phyloP scores from a whole-genome alignment of 768 basidiomycete genomes.

The Rhodocollybia butyracea region DNA sequence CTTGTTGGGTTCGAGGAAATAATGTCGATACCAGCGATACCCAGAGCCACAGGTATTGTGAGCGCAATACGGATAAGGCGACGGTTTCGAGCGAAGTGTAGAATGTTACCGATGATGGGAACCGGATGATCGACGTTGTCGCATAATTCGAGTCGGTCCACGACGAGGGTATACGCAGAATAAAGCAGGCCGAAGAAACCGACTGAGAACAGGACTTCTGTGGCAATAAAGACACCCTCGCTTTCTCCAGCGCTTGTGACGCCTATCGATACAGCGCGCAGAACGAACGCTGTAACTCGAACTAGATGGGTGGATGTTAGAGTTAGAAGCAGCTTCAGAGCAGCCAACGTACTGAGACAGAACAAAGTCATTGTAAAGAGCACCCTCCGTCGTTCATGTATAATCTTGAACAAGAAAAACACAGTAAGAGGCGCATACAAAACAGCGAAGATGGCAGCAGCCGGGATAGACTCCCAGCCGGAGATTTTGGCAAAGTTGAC shows the following conservation, averaged over 20 bases:
- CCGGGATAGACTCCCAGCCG: conserved; percentile 18
- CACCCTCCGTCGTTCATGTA: conserved; percentile 19
- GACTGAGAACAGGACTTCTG: conserved; percentile 34
- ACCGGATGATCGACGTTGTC: conserved; percentile 1
- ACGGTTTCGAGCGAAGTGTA: conserved; percentile 24
- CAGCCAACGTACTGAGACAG: conserved; percentile 19
- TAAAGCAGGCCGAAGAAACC: conserved; percentile 42
- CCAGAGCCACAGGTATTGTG: conserved; percentile 27
- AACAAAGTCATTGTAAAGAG: conserved; percentile 24
- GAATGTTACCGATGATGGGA: background rate
- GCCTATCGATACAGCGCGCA: conserved; percentile 34
- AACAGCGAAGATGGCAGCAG: conserved; percentile 21
- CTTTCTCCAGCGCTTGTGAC: conserved; percentile 27
- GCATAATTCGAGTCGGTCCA: conserved; percentile 28
- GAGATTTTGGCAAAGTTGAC: conserved; percentile 15
- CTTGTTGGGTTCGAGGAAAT: conserved; percentile 12
- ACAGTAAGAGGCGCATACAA: conserved; percentile 21
- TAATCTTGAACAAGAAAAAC: conserved; percentile 18
- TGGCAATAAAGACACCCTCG: conserved; percentile 29
- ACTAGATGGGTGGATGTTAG: conserved; percentile 24
- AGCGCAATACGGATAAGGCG: conserved; percentile 27
- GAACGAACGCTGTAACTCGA: conserved; percentile 35
- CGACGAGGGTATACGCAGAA: conserved; percentile 36
- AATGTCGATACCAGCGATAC: conserved; percentile 25
- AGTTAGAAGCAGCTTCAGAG: background rate